These are phyloP conservation scores for Penicillium sp. DNA, from an alignment of 2,329 filamentous ascomycete genomes.

Conservation along the genomic window DNA sequence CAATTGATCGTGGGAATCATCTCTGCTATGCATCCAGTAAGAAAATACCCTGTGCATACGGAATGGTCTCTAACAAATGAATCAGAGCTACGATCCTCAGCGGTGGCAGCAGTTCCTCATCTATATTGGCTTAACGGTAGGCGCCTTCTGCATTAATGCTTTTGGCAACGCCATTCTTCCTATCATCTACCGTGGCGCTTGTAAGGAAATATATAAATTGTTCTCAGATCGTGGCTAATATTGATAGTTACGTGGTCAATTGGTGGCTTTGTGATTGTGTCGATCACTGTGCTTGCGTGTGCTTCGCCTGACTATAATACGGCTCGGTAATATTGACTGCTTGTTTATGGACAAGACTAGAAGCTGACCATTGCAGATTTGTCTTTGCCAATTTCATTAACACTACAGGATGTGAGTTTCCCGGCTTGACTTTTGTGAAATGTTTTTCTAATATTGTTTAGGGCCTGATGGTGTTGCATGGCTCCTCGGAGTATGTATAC, in stretches of 20 bases:
- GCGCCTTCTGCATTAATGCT: conserved; percentile 63
- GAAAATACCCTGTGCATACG: background rate
- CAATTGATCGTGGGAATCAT: conserved; percentile 66
- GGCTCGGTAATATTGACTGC: conserved; percentile 48
- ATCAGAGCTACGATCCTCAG: conserved; percentile 51
- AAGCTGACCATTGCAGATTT: conserved; percentile 22
- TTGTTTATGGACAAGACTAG: no score
- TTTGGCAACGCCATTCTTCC: conserved; percentile 64
- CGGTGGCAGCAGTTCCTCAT: conserved; percentile 72
- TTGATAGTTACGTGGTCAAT: conserved; percentile 63
- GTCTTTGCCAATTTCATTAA: conserved; percentile 68
- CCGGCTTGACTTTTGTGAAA: no score
- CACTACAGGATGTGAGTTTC: conserved; percentile 54
- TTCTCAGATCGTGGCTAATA: conserved; percentile 1
- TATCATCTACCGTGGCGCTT: conserved; percentile 64
- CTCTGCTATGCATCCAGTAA: conserved; percentile 55
- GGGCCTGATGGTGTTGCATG: conserved; percentile 60
- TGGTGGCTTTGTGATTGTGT: conserved; percentile 65
- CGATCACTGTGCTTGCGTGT: conserved; percentile 65
- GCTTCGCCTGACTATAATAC: conserved; percentile 64
- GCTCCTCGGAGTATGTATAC: conserved; percentile 37
- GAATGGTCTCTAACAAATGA: background rate
- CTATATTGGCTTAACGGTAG: conserved; percentile 61
- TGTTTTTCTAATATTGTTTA: conserved; percentile 14
- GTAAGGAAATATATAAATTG: conserved; percentile 15